A percentile compares a stretch with the other conserved stretches of the same genome.
Conservation (phyloP, 2,329 filamentous ascomycete species). For the Alternaria ethzedia region DNA sequence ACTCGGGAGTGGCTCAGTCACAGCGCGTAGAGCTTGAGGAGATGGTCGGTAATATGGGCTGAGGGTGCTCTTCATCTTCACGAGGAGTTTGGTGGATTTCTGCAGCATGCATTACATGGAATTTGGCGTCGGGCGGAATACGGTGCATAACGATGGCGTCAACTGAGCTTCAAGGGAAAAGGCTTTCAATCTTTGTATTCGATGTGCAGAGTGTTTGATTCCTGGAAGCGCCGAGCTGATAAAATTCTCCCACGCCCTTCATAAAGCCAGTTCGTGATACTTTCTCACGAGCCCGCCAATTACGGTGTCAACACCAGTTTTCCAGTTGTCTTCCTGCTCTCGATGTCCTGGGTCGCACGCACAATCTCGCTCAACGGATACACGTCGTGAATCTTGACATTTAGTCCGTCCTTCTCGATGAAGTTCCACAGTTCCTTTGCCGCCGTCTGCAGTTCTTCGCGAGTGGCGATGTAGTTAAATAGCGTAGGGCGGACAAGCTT, state of each 20-base stretch:
- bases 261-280: neutral
- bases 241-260: neutral
- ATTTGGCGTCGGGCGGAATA: neutral
- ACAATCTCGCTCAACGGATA: slow-evolving; percentile 78
- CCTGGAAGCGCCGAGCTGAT: neutral
- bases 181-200: neutral
- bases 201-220: neutral
- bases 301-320: slow-evolving; percentile 77
- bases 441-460: slow-evolving; percentile 74
- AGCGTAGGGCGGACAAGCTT: slow-evolving; percentile 78
- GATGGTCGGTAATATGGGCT: neutral
- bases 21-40: slow-evolving; percentile 7
- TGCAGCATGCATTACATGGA: neutral
- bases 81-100: neutral
- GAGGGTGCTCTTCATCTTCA: neutral
- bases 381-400: slow-evolving; percentile 75
- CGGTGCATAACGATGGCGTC: neutral
- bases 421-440: slow-evolving; percentile 74
- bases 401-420: slow-evolving; percentile 71
- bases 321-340: slow-evolving; percentile 81
- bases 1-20: slow-evolving; percentile 14
- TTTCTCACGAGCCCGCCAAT: neutral
- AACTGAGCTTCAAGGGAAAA: neutral
- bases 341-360: slow-evolving; percentile 75
- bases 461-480: slow-evolving; percentile 65